Percentiles rank a stretch among this genome's conserved stretches.
Conservation (phyloP, 306 rosid genomes). For the Quercus mongolica region DNA sequence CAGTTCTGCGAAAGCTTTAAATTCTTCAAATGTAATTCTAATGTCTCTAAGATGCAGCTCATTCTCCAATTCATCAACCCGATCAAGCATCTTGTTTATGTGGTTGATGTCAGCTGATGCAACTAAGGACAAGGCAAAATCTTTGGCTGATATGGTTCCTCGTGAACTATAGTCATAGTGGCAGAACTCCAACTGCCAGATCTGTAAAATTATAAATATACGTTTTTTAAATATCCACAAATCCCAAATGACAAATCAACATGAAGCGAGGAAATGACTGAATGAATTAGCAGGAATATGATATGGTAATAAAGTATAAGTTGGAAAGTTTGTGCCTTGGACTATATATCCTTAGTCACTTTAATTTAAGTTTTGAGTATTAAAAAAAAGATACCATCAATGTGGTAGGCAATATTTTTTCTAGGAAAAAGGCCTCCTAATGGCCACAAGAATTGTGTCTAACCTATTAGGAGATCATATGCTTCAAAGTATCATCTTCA, state of each 20-base stretch:
- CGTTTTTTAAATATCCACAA: neutral
- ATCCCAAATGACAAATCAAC: neutral
- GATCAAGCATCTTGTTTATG: constrained; percentile 55
- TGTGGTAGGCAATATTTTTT: too few relatives aligned
- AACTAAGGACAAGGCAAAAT: constrained; percentile 76
- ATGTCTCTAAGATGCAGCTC: constrained; percentile 29
- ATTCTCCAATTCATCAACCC: constrained; percentile 46
- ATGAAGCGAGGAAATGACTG: too few relatives aligned
- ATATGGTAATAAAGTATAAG: too few relatives aligned
- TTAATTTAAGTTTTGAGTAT: too few relatives aligned
- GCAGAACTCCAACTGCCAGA: constrained; percentile 62
- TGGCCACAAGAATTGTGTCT: too few relatives aligned
- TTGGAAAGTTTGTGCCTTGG: too few relatives aligned
- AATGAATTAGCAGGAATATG: too few relatives aligned
- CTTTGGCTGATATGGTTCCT: constrained; percentile 68
- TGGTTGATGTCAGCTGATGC: constrained; percentile 75
- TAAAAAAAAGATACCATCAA: too few relatives aligned
- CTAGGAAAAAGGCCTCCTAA: too few relatives aligned
- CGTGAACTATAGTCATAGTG: constrained; percentile 58
- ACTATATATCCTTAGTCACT: too few relatives aligned
- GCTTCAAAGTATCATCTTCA: too few relatives aligned
- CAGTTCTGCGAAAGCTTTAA: constrained; percentile 57
- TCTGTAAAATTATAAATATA: constrained; percentile 33
- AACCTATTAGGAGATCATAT: too few relatives aligned
- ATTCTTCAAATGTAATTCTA: constrained; percentile 57